Evolutionary conservation across 225 moss, liverwort and hornwort species (phyloP), one percentile per base, ranked within the genome.

Genomic region (Straminergon stramineum): DNA sequence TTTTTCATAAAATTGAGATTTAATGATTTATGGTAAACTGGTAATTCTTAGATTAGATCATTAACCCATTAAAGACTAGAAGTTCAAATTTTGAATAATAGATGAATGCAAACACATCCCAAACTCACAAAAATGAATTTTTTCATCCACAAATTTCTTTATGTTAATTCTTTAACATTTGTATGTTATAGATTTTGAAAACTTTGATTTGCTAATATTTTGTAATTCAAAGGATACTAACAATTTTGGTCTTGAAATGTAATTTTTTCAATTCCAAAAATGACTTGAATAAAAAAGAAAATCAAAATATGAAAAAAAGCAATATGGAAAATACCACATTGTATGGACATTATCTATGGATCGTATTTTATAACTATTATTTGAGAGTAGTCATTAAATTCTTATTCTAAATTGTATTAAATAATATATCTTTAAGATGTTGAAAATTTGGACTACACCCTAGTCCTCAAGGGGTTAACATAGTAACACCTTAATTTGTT

Each of bases 1-100:
- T 35, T 77, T 22, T 3, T 34, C 8, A 34, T 21, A 14, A 75
- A 34, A 9, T 32, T 78, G 15, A 14, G 4, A 53, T 53, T 5
- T 5, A 18, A 19, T 19, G 2, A 34, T 1, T 35, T 0, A 0
- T 13, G 1, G 2, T 53, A 35, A 53, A 2, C n/a, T n/a, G n/a
- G n/a, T n/a, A n/a, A n/a, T n/a, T 77, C 13, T 3, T 53, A 34
- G 55, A 5, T 77, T 55, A 9, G 2, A 77, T 77, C 35, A 35
- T 22, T 12, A 14, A 34, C 1, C 11, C 7, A 51, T 19, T 19
- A 31, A 51, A 0, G 23, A 69, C 6, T 11, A 75, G 2, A 75
- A 0, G 2, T 31, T 51, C 2, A 75, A 19, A 75, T 19, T 75
- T 51, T 11, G 2, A 75, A 28, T 4, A 75, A 75, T 0, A 0